These are phyloP conservation scores for Trametes villosa DNA, from an alignment of 768 basidiomycete genomes.

Conservation along the genomic window DNA sequence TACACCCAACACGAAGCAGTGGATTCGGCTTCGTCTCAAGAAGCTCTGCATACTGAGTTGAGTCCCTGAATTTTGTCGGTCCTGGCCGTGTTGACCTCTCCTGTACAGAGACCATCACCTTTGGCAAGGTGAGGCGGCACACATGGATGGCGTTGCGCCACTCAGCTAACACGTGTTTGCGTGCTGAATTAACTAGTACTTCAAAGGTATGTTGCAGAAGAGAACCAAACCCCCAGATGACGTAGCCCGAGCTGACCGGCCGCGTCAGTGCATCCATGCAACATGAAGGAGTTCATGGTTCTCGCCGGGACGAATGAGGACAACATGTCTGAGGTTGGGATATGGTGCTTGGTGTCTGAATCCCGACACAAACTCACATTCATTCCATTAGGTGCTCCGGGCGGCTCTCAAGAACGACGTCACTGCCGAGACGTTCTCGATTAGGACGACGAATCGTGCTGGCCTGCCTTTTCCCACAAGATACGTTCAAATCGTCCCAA, in stretches of 20 bases:
- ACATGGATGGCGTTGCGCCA: background rate
- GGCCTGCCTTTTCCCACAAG: conserved; percentile 65
- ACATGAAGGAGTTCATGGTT: conserved; percentile 82
- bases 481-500: conserved; percentile 75
- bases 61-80: conserved; percentile 32
- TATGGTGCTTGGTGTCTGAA: too few species aligned
- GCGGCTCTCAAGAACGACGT: conserved; percentile 67
- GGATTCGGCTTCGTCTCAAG: conserved; percentile 71
- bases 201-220: conserved; percentile 42
- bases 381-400: conserved; percentile 46
- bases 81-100: background rate
- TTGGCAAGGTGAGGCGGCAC: conserved; percentile 67
- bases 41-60: conserved; percentile 67
- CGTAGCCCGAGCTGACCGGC: background rate
- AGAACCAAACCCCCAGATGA: background rate
- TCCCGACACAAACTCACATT: background rate
- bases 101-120: conserved; percentile 66
- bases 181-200: conserved; percentile 27
- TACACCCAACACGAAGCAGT: conserved; percentile 60
- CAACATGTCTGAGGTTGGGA: conserved; percentile 59
- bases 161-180: too few species aligned
- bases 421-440: conserved; percentile 63
- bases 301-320: conserved; percentile 67
- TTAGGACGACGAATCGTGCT: conserved; percentile 57
- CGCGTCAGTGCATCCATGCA: conserved; percentile 75